Evolutionary conservation across 2,329 filamentous ascomycete genomes (phyloP).

Genomic region (Aspergillus sp.): DNA sequence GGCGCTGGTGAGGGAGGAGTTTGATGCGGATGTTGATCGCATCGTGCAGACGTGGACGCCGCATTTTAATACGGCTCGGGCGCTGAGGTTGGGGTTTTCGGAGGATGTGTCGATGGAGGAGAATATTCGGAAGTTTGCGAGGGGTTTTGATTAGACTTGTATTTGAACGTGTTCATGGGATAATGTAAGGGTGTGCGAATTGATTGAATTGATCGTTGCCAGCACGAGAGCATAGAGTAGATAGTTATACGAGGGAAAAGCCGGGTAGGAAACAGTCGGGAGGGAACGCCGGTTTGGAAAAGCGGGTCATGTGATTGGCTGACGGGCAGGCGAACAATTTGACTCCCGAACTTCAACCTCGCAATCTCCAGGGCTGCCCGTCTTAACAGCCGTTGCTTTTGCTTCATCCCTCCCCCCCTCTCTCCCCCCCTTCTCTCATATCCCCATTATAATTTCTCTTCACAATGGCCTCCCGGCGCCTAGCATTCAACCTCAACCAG

Average conservation of each 20-base stretch:
- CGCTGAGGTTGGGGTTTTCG: constrained; percentile 49
- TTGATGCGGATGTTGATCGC: constrained; percentile 53
- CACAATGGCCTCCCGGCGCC: constrained; percentile 91
- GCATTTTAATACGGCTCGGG: constrained; percentile 56
- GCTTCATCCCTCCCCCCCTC: constrained; percentile 49
- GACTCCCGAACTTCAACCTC: constrained; percentile 46
- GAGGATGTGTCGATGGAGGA: constrained; percentile 43
- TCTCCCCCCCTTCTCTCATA: constrained; percentile 39
- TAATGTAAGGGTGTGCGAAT: too few relatives aligned
- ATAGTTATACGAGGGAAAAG: neutral
- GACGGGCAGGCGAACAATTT: constrained; percentile 44
- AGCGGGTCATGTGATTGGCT: constrained; percentile 47
- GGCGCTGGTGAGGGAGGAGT: constrained; percentile 54
- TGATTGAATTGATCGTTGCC: too few relatives aligned
- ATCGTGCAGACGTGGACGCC: constrained; percentile 63
- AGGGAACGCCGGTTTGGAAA: constrained; percentile 39
- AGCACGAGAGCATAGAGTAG: neutral
- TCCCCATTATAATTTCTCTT: constrained; percentile 33
- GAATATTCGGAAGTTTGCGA: constrained; percentile 41
- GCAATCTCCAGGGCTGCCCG: constrained; percentile 30
- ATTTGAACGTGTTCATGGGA: too few relatives aligned
- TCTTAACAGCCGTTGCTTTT: constrained; percentile 28
- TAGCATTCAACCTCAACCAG: constrained; percentile 91
- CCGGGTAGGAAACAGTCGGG: constrained; percentile 28
- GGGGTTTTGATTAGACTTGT: constrained; percentile 27